Base-by-base conservation (phyloP, 2,329 filamentous ascomycete genomes). In the Furcasterigmium sp. region DNA sequence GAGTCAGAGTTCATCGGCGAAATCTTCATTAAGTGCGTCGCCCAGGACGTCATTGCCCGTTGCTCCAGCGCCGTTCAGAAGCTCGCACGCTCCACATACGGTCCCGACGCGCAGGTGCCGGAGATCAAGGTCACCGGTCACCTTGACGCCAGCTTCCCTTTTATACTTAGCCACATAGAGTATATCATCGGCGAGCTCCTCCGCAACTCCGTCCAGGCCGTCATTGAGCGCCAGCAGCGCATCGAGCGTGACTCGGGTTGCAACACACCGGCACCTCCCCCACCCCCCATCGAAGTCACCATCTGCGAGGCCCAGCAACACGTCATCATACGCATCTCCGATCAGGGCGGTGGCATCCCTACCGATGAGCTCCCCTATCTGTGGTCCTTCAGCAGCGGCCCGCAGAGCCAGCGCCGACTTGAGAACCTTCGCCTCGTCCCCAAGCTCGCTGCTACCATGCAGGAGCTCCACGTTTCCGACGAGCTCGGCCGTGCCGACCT, bases 361-460 rank as follows among this genome's bases (percentile, higher is more conserved):
- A 80, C 83, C 39, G 87, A 93, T 35, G 80, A 91, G 46, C 70
- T 96, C 18, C 91, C 91, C 0, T 86, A 94, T 59, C 75, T 98
- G 6, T 98, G 94, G 93, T 95, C 90, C 20, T 98, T 98, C 62
- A 90, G 84, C 65, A 97, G 97, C 65, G 91, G 91, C 0, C 89
- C 91, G 2, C 81, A 88, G 28, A 86, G 82, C 46, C 75, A 84
- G 51, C 78, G 81, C 47, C 81, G 89, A 4, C 75, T 97, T n/a
- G 74, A 87, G 54, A 97, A 96, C 60, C 76, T 98, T 8, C 80
- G 80, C 10, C 82, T 85, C 50, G 91, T 98, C 3, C 93, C 93
- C 3, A 86, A 87, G 47, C 85, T 98, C 76, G 87, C 91, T 11
- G 93, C 90, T 17, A 98, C 91, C 0, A 82, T 95, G 70, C 88